Base-by-base conservation (phyloP, 2,329 filamentous ascomycete genomes). In the Epichloe glyceriae region DNA sequence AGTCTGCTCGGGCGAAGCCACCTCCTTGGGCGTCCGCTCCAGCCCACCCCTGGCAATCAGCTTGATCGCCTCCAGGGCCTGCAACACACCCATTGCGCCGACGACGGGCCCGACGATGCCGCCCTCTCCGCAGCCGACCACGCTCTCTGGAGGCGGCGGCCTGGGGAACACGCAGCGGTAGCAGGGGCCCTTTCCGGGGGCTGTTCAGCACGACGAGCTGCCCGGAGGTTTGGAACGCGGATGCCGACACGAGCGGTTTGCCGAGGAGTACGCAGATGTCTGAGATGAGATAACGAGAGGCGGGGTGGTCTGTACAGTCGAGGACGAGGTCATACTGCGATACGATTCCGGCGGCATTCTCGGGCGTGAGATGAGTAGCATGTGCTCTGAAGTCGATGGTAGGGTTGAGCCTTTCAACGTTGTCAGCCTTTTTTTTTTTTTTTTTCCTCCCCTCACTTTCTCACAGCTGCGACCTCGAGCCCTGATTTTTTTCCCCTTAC, bases 231-330 rank as follows among this genome's bases (percentile, higher is more conserved):
- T 88, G 82, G 22, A 97, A 76, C 0, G 93, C 91, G 0, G 90
- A 94, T 1, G 91, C 93, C 3, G 89, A 95, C 12, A 97, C 80
- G 15, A 98, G 77, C 0, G 88, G 82, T 61, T 88, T 93, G 2
- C 75, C 70, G 0, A 90, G 73, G 4, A 95, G 72, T 10, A 96
- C 85, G 58, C 88, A 94, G 15, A 86, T 79, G 63, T 98, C 93
- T 0, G 88, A 95, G 56, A 97, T 87, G 44, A 97, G 78, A 64
- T 98, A 97, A 42, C 93, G 86, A 0, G 88, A 87, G 1, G 87
- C 85, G 0, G 93, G 91, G 56, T 91, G 89, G 67, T 98, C 93
- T 10, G 91, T 97, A 65, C 93, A 98, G 66, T 98, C 93, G 12
- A 98, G 80, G 2, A 97, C 80, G 1, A 96, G 58, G 59, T 95